A percentile compares a stretch with the other conserved stretches of the same genome.
These are phyloP conservation scores for Lomentospora prolificans DNA, from an alignment of 2,329 filamentous ascomycete species.

Conservation along the genomic window DNA sequence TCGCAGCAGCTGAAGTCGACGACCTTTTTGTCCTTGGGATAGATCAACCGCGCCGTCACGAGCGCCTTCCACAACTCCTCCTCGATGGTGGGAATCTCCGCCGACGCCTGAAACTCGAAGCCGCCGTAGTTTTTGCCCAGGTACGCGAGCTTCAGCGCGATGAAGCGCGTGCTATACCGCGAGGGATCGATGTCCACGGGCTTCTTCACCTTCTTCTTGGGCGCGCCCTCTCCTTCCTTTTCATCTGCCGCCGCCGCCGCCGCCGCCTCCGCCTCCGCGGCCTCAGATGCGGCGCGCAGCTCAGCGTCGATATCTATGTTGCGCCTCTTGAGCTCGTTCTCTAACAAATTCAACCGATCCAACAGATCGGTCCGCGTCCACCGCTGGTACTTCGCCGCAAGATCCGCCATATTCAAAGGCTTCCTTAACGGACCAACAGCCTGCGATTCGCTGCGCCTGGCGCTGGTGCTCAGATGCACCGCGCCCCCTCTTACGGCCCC, in stretches of 20 bases:
- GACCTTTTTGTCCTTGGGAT: slow-evolving; percentile 50
- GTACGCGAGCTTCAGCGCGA: slow-evolving; percentile 91
- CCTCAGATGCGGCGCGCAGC: slow-evolving; percentile 10
- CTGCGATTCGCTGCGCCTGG: neutral
- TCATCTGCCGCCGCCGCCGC: slow-evolving; percentile 3
- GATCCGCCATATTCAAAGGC: slow-evolving; percentile 20
- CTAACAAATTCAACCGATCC: slow-evolving; percentile 55
- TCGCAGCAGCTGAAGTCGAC: slow-evolving; percentile 77
- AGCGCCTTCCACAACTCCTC: slow-evolving; percentile 90
- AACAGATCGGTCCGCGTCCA: slow-evolving; percentile 64
- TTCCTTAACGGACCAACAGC: neutral
- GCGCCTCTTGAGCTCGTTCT: slow-evolving; percentile 48
- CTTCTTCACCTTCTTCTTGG: slow-evolving; percentile 28
- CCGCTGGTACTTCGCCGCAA: slow-evolving; percentile 41
- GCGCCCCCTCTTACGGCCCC: no score
- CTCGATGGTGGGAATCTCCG: slow-evolving; percentile 72
- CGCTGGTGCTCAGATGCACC: neutral
- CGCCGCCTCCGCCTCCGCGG: slow-evolving; percentile 8
- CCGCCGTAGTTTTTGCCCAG: slow-evolving; percentile 86
- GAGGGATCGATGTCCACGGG: slow-evolving; percentile 57
- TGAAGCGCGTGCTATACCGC: slow-evolving; percentile 71
- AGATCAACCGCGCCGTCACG: slow-evolving; percentile 71
- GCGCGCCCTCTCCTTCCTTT: slow-evolving; percentile 5
- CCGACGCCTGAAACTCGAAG: slow-evolving; percentile 74
- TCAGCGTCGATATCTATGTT: slow-evolving; percentile 7